A percentile compares a stretch with the other conserved stretches of the same genome.
phyloP scores from a whole-genome alignment of 139 green algal genomes.

The Closterium sp. region DNA sequence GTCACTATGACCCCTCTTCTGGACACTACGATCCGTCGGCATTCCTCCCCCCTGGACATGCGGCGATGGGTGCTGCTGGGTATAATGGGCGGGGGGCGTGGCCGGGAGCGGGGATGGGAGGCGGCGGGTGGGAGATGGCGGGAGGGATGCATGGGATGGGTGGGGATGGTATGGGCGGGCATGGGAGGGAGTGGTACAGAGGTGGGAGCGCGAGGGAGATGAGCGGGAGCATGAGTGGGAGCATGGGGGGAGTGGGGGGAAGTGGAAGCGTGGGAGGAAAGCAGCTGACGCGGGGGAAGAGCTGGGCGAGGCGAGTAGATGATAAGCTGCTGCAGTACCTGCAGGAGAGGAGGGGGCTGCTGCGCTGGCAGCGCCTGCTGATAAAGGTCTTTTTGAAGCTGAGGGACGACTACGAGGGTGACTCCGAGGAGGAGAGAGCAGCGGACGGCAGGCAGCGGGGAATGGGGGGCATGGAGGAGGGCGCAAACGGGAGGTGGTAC shows the following conservation, averaged over 20 bases:
- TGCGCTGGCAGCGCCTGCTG: slow-evolving; percentile 3
- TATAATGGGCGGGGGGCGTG: background rate
- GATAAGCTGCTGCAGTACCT: slow-evolving; percentile 5
- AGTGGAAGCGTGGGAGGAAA: background rate
- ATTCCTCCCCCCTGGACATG: background rate
- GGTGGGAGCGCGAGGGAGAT: background rate
- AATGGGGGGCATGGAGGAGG: background rate
- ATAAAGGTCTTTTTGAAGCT: background rate
- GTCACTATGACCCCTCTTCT: background rate
- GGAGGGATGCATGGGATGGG: background rate
- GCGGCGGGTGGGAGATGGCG: background rate
- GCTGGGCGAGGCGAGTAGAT: background rate
- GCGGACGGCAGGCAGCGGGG: background rate
- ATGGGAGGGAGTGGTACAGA: background rate
- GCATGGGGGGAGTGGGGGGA: background rate
- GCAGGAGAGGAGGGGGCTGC: background rate
- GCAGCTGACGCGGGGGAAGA: background rate
- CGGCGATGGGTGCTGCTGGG: background rate
- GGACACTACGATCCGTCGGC: background rate
- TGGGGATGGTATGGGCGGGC: background rate
- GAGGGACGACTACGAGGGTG: background rate
- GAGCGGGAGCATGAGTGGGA: background rate
- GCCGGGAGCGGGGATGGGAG: background rate
- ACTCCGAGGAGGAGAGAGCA: background rate
- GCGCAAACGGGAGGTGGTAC: background rate